Base-by-base conservation (phyloP, 2,329 filamentous ascomycete species). In the Cladorrhinum sp. region DNA sequence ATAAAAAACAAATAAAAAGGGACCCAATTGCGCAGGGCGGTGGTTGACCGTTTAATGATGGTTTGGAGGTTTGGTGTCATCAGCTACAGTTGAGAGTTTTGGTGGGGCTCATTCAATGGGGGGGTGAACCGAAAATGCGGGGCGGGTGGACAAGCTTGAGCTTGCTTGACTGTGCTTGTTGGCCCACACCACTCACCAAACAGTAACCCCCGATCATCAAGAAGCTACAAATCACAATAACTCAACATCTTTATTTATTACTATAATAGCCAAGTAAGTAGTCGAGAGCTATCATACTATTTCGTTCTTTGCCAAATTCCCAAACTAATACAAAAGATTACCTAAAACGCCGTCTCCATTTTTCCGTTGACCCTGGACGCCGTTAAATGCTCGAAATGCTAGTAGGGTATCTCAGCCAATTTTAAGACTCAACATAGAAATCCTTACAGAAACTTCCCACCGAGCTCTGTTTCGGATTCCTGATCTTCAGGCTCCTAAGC, bases 401-500 rank as follows among this genome's bases (percentile, higher is more conserved):
- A 57, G 61, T 41, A 29, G 62, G 58, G 59, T 61, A 64, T 64
- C 62, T 62, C 54, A 57, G 16, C 12, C 41, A 50, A 36, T 36
- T 16, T 12, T 12, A 36, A 36, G 16, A 36, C 32, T 13, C 4
- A 13, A 2, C 32, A 36, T 36, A 13, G 9, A 36, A n/a, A n/a
- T n/a, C 29, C 29, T 32, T 13, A 32, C 29, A 32, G 29, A 32
- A 32, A n/a, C n/a, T 32, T 32, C 6, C 29, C 29, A 32, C 29
- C 13, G 29, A 32, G 13, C n/a, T n/a, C n/a, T n/a, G n/a, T n/a
- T n/a, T n/a, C n/a, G n/a, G n/a, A 25, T 23, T 48, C 49, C 36
- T 9, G 18, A 2, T 27, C n/a, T 13, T 12, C 27, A 32, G 12
- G 27, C 27, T 32, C 12, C 52, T 74, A 85, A 7, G 77, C 75